Percentiles rank a stretch among this genome's conserved stretches.
phyloP scores from a whole-genome alignment of 306 rosid species.

The Comarum palustre region DNA sequence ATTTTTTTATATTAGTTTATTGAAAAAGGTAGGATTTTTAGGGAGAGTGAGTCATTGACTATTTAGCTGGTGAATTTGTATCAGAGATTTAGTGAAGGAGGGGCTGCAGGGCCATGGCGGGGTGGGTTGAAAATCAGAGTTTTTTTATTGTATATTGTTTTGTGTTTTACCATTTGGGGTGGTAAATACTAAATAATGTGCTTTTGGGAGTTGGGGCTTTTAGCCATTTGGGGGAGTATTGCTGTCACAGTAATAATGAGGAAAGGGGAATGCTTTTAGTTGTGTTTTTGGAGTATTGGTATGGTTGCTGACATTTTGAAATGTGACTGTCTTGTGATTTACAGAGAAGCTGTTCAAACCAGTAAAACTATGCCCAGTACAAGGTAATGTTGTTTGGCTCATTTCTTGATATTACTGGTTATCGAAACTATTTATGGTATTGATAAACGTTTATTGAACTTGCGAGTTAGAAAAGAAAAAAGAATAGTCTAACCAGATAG shows the following conservation, averaged over 20 bases:
- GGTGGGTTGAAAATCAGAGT: background rate
- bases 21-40: background rate
- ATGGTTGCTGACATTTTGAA: background rate
- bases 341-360: conserved; percentile 69
- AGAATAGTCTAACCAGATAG: background rate
- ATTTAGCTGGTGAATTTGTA: background rate
- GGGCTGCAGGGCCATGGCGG: background rate
- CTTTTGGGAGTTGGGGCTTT: background rate
- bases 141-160: no score
- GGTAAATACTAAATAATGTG: background rate
- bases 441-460: background rate
- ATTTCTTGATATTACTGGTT: background rate
- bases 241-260: background rate
- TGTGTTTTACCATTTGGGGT: background rate
- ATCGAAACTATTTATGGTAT: background rate
- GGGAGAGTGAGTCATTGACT: background rate
- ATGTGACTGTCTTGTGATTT: conserved; percentile 24
- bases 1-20: background rate
- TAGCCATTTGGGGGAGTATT: background rate
- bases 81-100: background rate
- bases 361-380: conserved; percentile 38
- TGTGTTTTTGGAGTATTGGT: background rate
- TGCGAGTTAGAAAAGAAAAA: background rate
- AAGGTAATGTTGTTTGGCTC: conserved; percentile 23
- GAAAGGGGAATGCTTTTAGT: background rate